Percentiles rank a stretch among this genome's conserved stretches.
Conservation (phyloP, 352 stramenopile genomes). For the Achlya hypogyna region DNA sequence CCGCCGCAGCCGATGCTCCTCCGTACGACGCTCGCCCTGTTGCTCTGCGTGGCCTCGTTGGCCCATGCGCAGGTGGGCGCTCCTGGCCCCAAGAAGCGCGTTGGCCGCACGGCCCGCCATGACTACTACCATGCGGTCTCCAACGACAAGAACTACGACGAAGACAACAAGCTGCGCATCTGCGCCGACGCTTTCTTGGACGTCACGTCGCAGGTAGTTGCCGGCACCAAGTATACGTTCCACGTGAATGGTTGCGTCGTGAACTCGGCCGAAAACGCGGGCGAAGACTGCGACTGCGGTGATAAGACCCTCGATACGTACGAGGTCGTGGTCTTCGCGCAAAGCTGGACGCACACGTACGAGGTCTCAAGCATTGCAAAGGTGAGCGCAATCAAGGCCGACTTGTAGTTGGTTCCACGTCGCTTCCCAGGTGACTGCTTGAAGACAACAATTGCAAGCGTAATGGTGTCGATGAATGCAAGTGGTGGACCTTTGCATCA, state of each 20-base stretch:
- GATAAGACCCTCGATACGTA: conserved; percentile 21
- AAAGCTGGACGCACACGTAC: conserved; percentile 51
- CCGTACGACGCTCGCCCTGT: too few species aligned
- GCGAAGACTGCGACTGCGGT: not conserved
- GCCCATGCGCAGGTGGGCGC: too few species aligned
- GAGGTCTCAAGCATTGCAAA: conserved; percentile 42
- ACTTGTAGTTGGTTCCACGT: conserved; percentile 10
- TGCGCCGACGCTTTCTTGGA: conserved; percentile 24
- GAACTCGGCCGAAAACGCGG: not conserved
- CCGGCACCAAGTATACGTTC: conserved; percentile 71
- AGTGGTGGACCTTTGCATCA: too few species aligned
- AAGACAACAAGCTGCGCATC: conserved; percentile 14
- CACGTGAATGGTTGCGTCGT: conserved; percentile 39
- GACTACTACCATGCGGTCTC: conserved; percentile 2
- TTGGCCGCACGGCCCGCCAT: not conserved
- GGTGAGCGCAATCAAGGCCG: not conserved
- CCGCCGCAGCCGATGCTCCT: too few species aligned
- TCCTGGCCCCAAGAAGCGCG: not conserved
- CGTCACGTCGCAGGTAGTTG: conserved; percentile 55
- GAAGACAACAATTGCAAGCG: not conserved
- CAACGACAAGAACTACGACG: not conserved
- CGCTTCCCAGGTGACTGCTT: too few species aligned
- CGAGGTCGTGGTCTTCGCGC: conserved; percentile 44
- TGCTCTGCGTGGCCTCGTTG: too few species aligned
- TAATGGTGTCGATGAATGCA: not conserved